Evolutionary conservation across 768 basidiomycete genomes (phyloP), one percentile per base, ranked within the genome.

Genomic region (Russula olivacea): DNA sequence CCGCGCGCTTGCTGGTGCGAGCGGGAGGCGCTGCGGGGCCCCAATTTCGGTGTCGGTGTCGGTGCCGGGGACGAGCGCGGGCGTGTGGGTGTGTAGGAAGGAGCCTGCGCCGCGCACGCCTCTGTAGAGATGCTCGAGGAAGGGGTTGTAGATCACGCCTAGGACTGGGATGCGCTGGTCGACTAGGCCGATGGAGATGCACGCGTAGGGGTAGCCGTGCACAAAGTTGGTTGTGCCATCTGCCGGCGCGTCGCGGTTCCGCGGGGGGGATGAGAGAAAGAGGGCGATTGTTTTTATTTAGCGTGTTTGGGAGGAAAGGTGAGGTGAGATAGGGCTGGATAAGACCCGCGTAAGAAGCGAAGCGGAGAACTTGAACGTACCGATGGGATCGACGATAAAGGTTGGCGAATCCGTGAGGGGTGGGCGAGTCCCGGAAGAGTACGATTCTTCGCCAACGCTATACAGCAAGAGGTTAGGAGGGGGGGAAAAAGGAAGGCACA

Each of bases 371-470:
- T 59, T 14, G 38, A 14, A 38, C 38, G 38, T 68, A 87, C 90
- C 94, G 61, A 97, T 96, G 36, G 95, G 95, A 72, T 98, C 95
- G 49, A 96, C 91, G 69, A 96, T 97, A 78, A 90, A 99, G 0
- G 96, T 98, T 5, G 94, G 93, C 34, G 85, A 86, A 69, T 97
- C 89, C 1, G 91, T 92, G 61, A 96, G 74, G 12, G 85, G 79
- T 21, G 80, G 79, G 34, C 83, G 79, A 61, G 79, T 73, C n/a
- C 91, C 91, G 4, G 87, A 80, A 10, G 91, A 85, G 68, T 89
- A 94, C 0, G 89, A 89, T 76, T 98, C 96, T 72, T 99, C 96
- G 61, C 96, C 96, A 62, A 98, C 91, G 74, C 92, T 95, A 63
- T 34, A 34, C 14, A 38, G 1, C 38, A 38, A 38, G 38, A 40